Evolutionary conservation across 148 eudicot species (phyloP), one percentile per base, ranked within the genome.

Genomic region (Dysphania ambrosioides): DNA sequence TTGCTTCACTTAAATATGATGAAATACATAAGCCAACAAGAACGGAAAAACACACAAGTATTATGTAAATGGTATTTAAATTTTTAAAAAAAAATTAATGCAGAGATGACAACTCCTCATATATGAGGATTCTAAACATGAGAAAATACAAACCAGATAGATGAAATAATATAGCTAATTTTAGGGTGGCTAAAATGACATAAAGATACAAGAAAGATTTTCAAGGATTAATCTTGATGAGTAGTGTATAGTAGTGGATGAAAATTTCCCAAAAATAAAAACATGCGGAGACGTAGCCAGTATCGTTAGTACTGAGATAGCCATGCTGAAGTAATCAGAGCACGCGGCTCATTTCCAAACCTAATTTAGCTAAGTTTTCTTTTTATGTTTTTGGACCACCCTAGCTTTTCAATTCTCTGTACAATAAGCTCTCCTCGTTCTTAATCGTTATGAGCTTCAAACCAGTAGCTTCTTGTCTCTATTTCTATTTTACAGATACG

Each of bases 361-460:
- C 58, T 27, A 64, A 74, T 65, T 64, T 47, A 74, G 77, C 47
- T 64, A 74, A 65, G 44, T 74, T 3, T 56, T 13, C 12, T 74
- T n/a, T 56, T 5, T 51, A 47, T 32, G 6, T 7, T 1, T 18
- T 32, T 74, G 77, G 77, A 74, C 77, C 77, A 74, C 64, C 35
- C 60, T 34, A 2, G n/a, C 35, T 9, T 21, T 32, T 32, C 23
- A 32, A 7, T 34, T 59, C 13, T 60, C 38, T 61, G 66, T 63
- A 63, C 66, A 63, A 47, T 47, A 63, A 65, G 29, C 77, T 41
- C 70, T 74, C 70, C 58, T 74, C 34, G 51, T 74, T 13, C 57
- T 64, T 32, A 35, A 36, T 49, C 67, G 44, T 59, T 74, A 72
- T 73, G 12, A 49, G 51, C 18, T 64, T 47, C 29, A 40, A 72